Base-by-base conservation (phyloP, 2,329 filamentous ascomycete species). In the Alternaria conjuncta region DNA sequence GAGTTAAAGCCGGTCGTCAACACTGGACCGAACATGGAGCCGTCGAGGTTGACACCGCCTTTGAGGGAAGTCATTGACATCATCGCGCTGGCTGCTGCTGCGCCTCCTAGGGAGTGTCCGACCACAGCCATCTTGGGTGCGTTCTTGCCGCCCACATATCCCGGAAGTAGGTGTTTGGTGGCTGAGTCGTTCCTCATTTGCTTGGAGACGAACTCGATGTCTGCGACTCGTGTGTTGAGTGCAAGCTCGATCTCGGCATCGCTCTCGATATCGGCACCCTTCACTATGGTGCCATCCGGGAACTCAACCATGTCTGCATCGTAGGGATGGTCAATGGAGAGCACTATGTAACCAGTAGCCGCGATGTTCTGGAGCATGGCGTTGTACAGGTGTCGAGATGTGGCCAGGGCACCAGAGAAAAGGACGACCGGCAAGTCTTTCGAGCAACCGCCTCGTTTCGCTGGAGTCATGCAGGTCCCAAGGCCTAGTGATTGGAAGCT, bases 251-350 rank as follows among this genome's bases (percentile, higher is more conserved):
- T 30, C 3, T 73, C 68, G 1, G 60, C 65, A 36, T 74, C 70
- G 59, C 60, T 73, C 26, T 63, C 67, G 53, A 75, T 75, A 50
- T 67, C 66, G 12, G 70, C 57, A 1, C 79, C 74, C 12, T 55
- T 51, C 25, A 75, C 44, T 30, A 80, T 60, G 1, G 75, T 75
- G 4, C 73, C 84, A 58, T 85, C 74, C 0, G 84, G 82, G n/a
- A 84, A 86, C 63, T 86, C 82, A n/a, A 87, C 81, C 10, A 84
- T 71, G 1, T 75, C 66, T 0, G 82, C 78, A 43, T 87, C 85
- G 60, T 83, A 85, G 0, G 84, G 79, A 30, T 86, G 85, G 53
- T 87, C 85, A 13, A 87, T 74, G 0, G 84, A 79, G 15, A 86
- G 71, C 4, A 87, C 82, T 0, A 81, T 67, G 55, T 82, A 85